phyloP scores from a whole-genome alignment of 768 basidiomycete genomes.

The Suillus bovinus region DNA sequence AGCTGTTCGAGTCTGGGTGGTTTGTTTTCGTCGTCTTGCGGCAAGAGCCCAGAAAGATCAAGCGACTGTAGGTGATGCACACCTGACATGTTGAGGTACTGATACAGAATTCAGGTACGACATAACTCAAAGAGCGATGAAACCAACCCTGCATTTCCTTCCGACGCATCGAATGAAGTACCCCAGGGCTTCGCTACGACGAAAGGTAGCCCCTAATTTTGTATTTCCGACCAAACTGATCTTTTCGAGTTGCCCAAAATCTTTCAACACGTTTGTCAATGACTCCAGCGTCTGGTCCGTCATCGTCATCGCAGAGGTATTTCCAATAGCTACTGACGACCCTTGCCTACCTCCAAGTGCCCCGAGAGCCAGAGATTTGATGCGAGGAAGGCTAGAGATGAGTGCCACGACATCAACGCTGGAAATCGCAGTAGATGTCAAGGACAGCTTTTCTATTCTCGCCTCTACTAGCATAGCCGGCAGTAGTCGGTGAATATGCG shows the following conservation, averaged over 20 bases:
- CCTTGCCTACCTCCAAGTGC: constrained; percentile 54
- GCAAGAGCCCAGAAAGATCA: constrained; percentile 51
- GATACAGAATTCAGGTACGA: constrained; percentile 4
- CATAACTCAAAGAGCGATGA: not conserved
- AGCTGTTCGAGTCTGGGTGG: constrained; percentile 48
- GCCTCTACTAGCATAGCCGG: not conserved
- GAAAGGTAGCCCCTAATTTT: constrained; percentile 48
- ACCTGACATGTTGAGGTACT: constrained; percentile 62
- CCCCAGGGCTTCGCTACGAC: constrained; percentile 37
- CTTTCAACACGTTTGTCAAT: constrained; percentile 43
- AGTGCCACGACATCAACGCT: constrained; percentile 41
- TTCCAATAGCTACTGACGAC: constrained; percentile 43
- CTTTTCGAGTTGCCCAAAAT: constrained; percentile 43
- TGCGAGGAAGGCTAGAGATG: constrained; percentile 37
- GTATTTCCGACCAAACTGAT: constrained; percentile 65
- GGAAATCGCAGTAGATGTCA: constrained; percentile 55
- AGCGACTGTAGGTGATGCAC: constrained; percentile 50
- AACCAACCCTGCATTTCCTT: constrained; percentile 55
- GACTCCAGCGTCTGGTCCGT: constrained; percentile 47
- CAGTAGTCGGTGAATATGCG: constrained; percentile 49
- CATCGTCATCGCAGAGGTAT: constrained; percentile 54
- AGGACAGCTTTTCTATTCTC: constrained; percentile 52
- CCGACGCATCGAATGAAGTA: constrained; percentile 55
- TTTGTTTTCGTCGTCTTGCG: constrained; percentile 12
- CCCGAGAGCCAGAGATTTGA: constrained; percentile 56